Base-by-base conservation (phyloP, 371 early-diverging fungal genomes). In the Mucor sp. region DNA sequence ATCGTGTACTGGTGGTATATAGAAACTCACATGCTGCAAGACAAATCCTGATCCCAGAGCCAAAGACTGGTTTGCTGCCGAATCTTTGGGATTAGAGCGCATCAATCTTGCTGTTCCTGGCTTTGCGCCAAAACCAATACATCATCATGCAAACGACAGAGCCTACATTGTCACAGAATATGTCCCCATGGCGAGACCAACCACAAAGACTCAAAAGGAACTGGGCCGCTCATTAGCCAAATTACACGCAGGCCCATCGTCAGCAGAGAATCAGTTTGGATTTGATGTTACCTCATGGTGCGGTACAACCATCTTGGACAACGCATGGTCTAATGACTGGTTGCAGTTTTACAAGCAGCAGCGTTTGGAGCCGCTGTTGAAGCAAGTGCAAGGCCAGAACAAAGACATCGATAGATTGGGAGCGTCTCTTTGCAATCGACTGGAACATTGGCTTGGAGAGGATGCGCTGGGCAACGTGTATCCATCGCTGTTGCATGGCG, bases 281-380 rank as follows among this genome's bases (percentile, higher is more conserved):
- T 78, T 78, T 68, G 62, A 65, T 19, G 66, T 71, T 7, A 53
- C 61, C 6, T 79, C 79, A 0, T 74, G 65, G 62, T 79, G 78
- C 48, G 78, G 79, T 2, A 53, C 72, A 8, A 79, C 78, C 3
- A 43, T 67, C 30, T 62, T 79, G n/a, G 62, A 77, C 28, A 79
- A 79, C 59, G 43, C 61, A 1, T 75, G 75, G 75, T 63, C 44
- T 23, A 35, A 37, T 14, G 56, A 65, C 19, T 79, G 79, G 79
- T 53, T 37, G 30, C 58, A 62, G 17, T 79, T 79, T 39, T 81
- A 58, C 23, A 62, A 39, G n/a, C 30, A 44, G 19, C 68, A 81
- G 33, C 66, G 81, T n/a, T 15, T 81, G 33, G 23, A 58, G 21
- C 72, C 72, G 14, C 44, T 71, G 21, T 61, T 71, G 1, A 32